A percentile compares a stretch with the other conserved stretches of the same genome.
phyloP scores from a whole-genome alignment of 1,284 basidiomycete genomes.

The Austropuccinia psidii region DNA sequence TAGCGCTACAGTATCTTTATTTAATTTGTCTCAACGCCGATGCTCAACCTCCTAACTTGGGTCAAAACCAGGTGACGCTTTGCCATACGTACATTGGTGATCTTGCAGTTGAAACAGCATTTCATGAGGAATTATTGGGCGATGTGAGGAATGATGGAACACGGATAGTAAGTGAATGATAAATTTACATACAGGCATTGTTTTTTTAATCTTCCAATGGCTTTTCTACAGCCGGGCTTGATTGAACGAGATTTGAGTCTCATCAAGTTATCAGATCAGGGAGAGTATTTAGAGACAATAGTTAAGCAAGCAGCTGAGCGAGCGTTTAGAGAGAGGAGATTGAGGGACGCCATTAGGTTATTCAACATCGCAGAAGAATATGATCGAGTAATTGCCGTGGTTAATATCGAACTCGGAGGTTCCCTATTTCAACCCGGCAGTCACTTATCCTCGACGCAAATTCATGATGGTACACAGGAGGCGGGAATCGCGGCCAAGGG shows the following conservation, averaged over 20 bases:
- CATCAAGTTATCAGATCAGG: constrained; percentile 63
- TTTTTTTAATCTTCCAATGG: not conserved
- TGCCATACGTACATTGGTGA: constrained; percentile 81
- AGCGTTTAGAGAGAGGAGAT: constrained; percentile 61
- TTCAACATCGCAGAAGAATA: constrained; percentile 94
- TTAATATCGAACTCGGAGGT: constrained; percentile 82
- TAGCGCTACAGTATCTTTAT: constrained; percentile 92
- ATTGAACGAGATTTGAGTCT: constrained; percentile 75
- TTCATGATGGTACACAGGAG: constrained; percentile 1
- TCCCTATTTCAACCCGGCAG: constrained; percentile 59
- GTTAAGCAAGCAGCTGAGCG: constrained; percentile 71
- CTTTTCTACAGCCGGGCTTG: constrained; percentile 60
- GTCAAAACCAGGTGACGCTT: constrained; percentile 71
- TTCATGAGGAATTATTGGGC: constrained; percentile 77
- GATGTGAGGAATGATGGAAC: constrained; percentile 81
- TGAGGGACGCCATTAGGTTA: constrained; percentile 84
- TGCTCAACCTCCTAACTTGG: constrained; percentile 53
- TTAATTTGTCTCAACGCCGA: constrained; percentile 75
- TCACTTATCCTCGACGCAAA: constrained; percentile 7
- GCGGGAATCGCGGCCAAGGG: constrained; percentile 37
- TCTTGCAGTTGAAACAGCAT: constrained; percentile 77
- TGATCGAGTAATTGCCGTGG: constrained; percentile 73
- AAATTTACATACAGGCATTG: not conserved
- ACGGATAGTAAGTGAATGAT: constrained; percentile 60
- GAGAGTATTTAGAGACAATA: constrained; percentile 72